Evolutionary conservation across 805 yeast species (phyloP).

Genomic region (Lipomyces yamanashiensis): DNA sequence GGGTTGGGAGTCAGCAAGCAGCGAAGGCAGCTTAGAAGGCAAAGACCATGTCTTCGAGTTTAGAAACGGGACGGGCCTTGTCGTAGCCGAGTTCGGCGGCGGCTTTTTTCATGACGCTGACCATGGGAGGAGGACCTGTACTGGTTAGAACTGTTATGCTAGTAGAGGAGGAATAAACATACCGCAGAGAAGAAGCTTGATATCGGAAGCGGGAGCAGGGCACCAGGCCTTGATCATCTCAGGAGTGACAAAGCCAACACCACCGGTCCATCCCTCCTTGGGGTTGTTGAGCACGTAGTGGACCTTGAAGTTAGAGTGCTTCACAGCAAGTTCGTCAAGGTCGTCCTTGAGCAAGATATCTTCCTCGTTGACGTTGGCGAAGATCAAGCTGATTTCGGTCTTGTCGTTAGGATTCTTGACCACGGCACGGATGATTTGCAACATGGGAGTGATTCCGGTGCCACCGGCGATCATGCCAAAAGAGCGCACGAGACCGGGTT

Average conservation of each 20-base stretch:
- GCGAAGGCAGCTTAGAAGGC: conserved; percentile 58
- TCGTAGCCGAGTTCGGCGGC: conserved; percentile 72
- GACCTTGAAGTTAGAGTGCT: conserved; percentile 78
- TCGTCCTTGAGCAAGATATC: conserved; percentile 83
- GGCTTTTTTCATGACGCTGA: conserved; percentile 78
- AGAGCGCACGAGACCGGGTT: conserved; percentile 71
- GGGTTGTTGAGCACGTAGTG: conserved; percentile 77
- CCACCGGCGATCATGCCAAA: conserved; percentile 93
- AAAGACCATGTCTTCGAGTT: conserved; percentile 88
- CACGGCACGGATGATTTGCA: conserved; percentile 77
- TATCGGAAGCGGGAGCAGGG: conserved; percentile 63
- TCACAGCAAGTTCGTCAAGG: conserved; percentile 66
- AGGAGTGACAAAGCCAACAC: conserved; percentile 78
- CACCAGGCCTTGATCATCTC: conserved; percentile 84
- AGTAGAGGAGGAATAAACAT: not conserved
- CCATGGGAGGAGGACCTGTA: conserved; percentile 80
- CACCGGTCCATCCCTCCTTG: conserved; percentile 71
- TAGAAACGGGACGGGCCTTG: conserved; percentile 87
- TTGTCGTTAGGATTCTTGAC: conserved; percentile 81
- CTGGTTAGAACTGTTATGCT: not conserved
- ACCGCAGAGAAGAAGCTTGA: conserved; percentile 84
- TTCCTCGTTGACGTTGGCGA: conserved; percentile 73
- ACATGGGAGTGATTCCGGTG: conserved; percentile 91
- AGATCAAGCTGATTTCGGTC: conserved; percentile 81
- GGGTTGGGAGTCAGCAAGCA: too few relatives aligned